Base-by-base conservation (phyloP, 306 rosid species). In the Sphenostylis stenocarpa region DNA sequence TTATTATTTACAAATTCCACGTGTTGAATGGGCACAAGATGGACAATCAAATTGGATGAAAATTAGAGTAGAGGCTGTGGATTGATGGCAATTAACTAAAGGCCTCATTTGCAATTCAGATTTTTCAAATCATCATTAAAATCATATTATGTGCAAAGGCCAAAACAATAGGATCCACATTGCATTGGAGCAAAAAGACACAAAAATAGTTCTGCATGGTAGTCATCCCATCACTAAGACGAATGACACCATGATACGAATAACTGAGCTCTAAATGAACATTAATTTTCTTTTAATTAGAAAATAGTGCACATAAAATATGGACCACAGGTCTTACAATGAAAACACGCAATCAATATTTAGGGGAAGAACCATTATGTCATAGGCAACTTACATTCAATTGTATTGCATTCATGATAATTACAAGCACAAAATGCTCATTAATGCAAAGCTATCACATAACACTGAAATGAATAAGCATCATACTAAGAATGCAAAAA, bases 261-360 rank as follows among this genome's bases (percentile, higher is more conserved):
- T 36, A 63, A 53, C 23, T 34, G 15, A 1, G 34, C 16, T 33
- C 72, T 48, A 23, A 47, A 60, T 70, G 63, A 58, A 20, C 21
- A 58, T 7, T 63, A 67, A 52, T 57, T 38, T 48, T 72, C 3
- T 34, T 12, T 68, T 49, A 57, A 75, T 53, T 34, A 69, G 70
- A 53, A 63, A 58, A 51, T 47, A 72, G 61, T 72, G 38, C 19
- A 67, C 53, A 84, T 67, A 15, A 76, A 84, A 76, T 58, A 79
- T 81, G 83, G 85, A 83, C 83, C 83, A 78, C 75, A 52, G 41
- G 41, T 68, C 23, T 64, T 38, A 67, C 44, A 70, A 72, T 14
- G 36, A 81, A 55, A 73, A 70, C 55, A 69, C 73, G 63, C 79
- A 57, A 76, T 49, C 23, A 71, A 48, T 29, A 56, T 84, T 87